Percentiles rank a stretch among this genome's conserved stretches.
Conservation (phyloP, 306 rosid species). For the Betula pendula region DNA sequence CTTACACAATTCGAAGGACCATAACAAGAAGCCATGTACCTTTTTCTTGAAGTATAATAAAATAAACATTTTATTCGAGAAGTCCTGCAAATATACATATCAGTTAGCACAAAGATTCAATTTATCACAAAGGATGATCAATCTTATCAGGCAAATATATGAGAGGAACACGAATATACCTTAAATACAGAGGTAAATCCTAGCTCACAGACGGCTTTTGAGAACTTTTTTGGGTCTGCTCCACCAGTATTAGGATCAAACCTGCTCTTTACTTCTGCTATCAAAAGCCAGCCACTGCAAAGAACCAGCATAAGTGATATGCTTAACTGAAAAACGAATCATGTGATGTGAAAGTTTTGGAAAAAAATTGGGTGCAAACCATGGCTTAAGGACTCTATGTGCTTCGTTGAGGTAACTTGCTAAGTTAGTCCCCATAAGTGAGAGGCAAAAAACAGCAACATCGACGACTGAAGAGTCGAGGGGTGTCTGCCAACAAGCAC, state of each 20-base stretch:
- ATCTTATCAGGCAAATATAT: background rate
- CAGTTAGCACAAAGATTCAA: slow-evolving; percentile 33
- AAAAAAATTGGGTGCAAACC: slow-evolving; percentile 38
- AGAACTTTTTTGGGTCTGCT: slow-evolving; percentile 76
- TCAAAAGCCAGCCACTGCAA: slow-evolving; percentile 85
- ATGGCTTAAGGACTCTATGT: slow-evolving; percentile 70
- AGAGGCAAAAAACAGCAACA: slow-evolving; percentile 87
- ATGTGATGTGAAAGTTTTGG: background rate
- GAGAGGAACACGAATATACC: slow-evolving; percentile 40
- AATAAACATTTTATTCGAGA: slow-evolving; percentile 86
- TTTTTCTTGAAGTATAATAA: slow-evolving; percentile 80
- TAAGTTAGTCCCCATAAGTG: slow-evolving; percentile 91
- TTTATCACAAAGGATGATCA: slow-evolving; percentile 6
- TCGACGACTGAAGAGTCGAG: slow-evolving; percentile 64
- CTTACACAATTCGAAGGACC: slow-evolving; percentile 5
- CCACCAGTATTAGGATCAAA: slow-evolving; percentile 85
- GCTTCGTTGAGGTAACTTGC: slow-evolving; percentile 74
- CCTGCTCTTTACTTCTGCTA: slow-evolving; percentile 95
- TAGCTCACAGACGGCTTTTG: slow-evolving; percentile 64
- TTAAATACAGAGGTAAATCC: slow-evolving; percentile 61
- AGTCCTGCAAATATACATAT: slow-evolving; percentile 60
- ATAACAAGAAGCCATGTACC: slow-evolving; percentile 40
- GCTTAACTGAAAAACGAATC: slow-evolving; percentile 10
- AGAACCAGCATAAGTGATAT: slow-evolving; percentile 29
- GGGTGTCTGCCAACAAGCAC: slow-evolving; percentile 59